Evolutionary conservation across 768 basidiomycete species (phyloP).

Genomic region (Russula sp.): DNA sequence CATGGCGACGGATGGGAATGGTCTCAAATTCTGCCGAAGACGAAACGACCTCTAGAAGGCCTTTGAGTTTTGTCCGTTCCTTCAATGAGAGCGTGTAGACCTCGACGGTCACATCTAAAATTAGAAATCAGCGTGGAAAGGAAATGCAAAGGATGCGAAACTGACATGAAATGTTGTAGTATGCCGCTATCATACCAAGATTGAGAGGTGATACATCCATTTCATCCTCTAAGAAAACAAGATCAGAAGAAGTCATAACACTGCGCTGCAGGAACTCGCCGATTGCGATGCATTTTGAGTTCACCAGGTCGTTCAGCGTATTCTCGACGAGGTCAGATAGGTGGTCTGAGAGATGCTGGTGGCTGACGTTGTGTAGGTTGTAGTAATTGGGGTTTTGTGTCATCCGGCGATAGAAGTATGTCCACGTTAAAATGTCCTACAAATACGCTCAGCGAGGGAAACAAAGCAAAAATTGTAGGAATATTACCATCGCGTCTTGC

Average conservation of each 20-base stretch:
- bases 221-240: slow-evolving; percentile 65
- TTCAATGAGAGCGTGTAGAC: slow-evolving; percentile 94
- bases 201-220: slow-evolving; percentile 92
- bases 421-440: slow-evolving; percentile 97
- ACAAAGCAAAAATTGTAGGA: not conserved
- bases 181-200: slow-evolving; percentile 97
- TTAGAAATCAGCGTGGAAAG: slow-evolving; percentile 8
- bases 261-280: slow-evolving; percentile 43
- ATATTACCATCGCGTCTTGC: slow-evolving; percentile 85
- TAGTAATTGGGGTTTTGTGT: slow-evolving; percentile 97
- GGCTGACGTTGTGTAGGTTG: slow-evolving; percentile 91
- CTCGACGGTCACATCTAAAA: slow-evolving; percentile 88
- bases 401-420: slow-evolving; percentile 96
- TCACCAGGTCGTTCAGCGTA: slow-evolving; percentile 85
- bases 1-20: slow-evolving; percentile 93
- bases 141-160: slow-evolving; percentile 20
- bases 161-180: slow-evolving; percentile 90
- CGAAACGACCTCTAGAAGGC: slow-evolving; percentile 92
- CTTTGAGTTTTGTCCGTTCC: slow-evolving; percentile 95
- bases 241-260: not conserved
- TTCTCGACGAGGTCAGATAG: slow-evolving; percentile 94
- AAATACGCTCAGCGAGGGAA: not conserved
- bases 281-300: slow-evolving; percentile 92
- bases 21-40: slow-evolving; percentile 95
- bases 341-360: slow-evolving; percentile 93